Conservation (phyloP, 805 yeast species). For the Kuraishia cidri region DNA sequence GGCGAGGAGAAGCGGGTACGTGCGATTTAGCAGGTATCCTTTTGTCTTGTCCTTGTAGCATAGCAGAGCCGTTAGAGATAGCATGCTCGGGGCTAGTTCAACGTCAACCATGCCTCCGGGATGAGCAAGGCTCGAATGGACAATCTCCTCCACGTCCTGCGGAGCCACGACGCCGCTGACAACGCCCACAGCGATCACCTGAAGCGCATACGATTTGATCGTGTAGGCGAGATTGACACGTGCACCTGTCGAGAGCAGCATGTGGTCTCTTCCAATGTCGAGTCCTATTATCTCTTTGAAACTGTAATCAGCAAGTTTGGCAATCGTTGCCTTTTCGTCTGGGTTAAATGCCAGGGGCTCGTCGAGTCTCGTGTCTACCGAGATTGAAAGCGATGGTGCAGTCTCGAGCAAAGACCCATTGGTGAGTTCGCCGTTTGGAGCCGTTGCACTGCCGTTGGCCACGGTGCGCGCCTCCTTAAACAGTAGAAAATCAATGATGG, state of each 20-base stretch:
- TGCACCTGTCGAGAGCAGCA: not conserved
- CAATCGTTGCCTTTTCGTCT: no score
- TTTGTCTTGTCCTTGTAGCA: slow-evolving; percentile 27
- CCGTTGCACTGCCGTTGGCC: no score
- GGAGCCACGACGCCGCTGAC: not conserved
- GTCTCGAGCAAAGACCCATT: no score
- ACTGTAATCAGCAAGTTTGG: no score
- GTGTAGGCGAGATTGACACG: not conserved
- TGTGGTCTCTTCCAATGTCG: no score
- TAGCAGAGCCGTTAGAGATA: slow-evolving; percentile 20
- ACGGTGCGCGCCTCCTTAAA: no score
- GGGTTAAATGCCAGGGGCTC: no score
- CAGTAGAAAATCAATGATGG: no score
- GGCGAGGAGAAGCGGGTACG: slow-evolving; percentile 44
- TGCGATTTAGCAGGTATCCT: slow-evolving; percentile 23
- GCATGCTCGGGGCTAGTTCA: slow-evolving; percentile 18
- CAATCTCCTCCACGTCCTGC: not conserved
- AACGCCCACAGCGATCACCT: not conserved
- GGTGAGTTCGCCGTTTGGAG: no score
- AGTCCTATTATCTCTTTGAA: no score
- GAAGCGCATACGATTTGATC: not conserved
- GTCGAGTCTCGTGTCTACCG: no score
- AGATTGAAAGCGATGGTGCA: no score
- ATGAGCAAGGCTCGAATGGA: not conserved
- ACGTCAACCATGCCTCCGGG: slow-evolving; percentile 1